Evolutionary conservation across 306 rosid genomes (phyloP).

Genomic region (Corylus avellana): DNA sequence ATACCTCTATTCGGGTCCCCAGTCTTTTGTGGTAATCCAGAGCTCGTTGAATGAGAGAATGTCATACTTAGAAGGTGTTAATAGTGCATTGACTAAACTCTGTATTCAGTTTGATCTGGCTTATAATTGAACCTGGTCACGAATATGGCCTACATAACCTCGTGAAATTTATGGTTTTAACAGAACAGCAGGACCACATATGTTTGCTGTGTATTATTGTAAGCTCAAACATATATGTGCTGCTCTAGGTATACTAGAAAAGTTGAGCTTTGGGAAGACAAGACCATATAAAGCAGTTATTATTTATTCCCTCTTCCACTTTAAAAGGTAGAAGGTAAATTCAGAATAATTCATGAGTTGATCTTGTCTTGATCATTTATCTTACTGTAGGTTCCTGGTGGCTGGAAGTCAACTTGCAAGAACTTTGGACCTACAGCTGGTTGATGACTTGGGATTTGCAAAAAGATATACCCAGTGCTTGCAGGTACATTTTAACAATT

Average conservation of each 20-base stretch:
- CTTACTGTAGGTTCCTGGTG: slow-evolving; percentile 28
- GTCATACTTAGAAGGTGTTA: no score
- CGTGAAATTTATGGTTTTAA: not conserved
- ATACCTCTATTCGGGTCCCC: no score
- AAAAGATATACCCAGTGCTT: slow-evolving; percentile 32
- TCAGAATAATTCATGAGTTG: not conserved
- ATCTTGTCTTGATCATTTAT: slow-evolving; percentile 6
- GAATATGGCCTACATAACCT: not conserved
- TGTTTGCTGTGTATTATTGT: not conserved
- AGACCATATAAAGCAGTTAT: not conserved
- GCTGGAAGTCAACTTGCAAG: slow-evolving; percentile 26
- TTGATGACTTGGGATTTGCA: slow-evolving; percentile 29
- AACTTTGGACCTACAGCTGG: slow-evolving; percentile 17
- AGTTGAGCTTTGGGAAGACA: not conserved
- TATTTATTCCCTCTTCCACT: not conserved
- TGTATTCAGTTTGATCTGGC: not conserved
- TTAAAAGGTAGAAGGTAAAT: not conserved
- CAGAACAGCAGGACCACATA: not conserved
- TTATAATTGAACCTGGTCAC: not conserved
- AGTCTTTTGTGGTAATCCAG: no score
- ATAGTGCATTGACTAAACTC: no score
- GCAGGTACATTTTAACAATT: slow-evolving; percentile 22
- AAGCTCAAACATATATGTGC: not conserved
- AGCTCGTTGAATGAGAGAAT: no score
- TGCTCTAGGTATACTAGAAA: not conserved